Base-by-base conservation (phyloP, 2,329 filamentous ascomycete species). In the Didymella glomerata region DNA sequence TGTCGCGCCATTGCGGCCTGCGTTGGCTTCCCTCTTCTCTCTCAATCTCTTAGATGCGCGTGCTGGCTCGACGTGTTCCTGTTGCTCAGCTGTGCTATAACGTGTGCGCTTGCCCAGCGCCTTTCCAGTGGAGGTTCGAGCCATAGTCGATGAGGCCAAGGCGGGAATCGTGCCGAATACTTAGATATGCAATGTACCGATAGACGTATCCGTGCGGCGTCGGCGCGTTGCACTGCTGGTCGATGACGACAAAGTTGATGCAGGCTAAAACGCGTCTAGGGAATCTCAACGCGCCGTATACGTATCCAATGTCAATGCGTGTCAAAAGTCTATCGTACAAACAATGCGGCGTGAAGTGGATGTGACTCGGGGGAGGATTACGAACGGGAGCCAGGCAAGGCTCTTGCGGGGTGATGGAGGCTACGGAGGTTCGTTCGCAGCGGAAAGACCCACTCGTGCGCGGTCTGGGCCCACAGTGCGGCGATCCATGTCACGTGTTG, bases 381-480 rank as follows among this genome's bases (percentile, higher is more conserved):
- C 32, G 14, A 54, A 22, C 50, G 41, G 32, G 38, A 47, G n/a
- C 38, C 25, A 47, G 44, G 46, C 28, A 30, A 36, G 46, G 42
- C 11, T 38, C 9, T 56, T 65, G 64, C 58, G 64, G 62, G 64
- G 64, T 65, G n/a, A 20, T 40, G 36, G 36, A 40, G 16, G 36
- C 36, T 40, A 46, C 52, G 45, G 49, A 54, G 38, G 25, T 38
- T 44, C 28, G 25, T 38, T 44, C 28, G 45, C 28, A 45, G 7
- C 30, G 30, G 49, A 50, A 42, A 46, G 32, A 40, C 41, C 56
- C 56, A 54, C 51, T 18, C 24, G 20, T 13, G 38, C 20, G 20
- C 38, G 11, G 38, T 41, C 45, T 24, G 45, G 38, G 13, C 34
- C 50, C 40, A 42, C 40, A 13, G 32, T 4, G 32, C 16, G 32